Evolutionary conservation across 2,329 filamentous ascomycete genomes (phyloP).

Genomic region (Fusarium floridanum): DNA sequence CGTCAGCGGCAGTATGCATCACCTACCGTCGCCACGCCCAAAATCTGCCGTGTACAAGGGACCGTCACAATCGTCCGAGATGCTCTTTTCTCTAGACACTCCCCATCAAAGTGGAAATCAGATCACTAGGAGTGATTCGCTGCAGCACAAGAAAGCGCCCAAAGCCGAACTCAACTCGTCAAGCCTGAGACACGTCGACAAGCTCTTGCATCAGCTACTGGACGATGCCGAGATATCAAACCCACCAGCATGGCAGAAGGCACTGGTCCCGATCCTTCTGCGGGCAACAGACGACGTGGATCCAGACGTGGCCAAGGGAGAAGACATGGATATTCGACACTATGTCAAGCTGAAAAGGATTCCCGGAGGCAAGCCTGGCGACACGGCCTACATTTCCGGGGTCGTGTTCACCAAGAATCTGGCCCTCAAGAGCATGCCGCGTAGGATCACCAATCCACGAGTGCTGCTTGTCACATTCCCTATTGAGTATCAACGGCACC

Average conservation of each 20-base stretch:
- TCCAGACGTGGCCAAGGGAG: slow-evolving; percentile 88
- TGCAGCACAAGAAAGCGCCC: slow-evolving; percentile 79
- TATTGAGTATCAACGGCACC: slow-evolving; percentile 93
- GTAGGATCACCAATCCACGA: slow-evolving; percentile 84
- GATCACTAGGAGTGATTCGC: slow-evolving; percentile 83
- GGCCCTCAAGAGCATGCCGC: slow-evolving; percentile 94
- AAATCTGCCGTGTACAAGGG: slow-evolving; percentile 70
- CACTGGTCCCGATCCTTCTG: slow-evolving; percentile 88
- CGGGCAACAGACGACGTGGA: slow-evolving; percentile 95
- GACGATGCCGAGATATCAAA: slow-evolving; percentile 81
- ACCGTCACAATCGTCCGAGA: slow-evolving; percentile 65
- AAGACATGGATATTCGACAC: slow-evolving; percentile 97
- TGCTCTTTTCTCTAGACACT: slow-evolving; percentile 62
- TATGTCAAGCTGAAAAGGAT: slow-evolving; percentile 99
- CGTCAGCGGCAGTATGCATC: slow-evolving; percentile 76
- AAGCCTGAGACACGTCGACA: slow-evolving; percentile 89
- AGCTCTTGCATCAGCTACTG: slow-evolving; percentile 85
- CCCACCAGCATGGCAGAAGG: slow-evolving; percentile 85
- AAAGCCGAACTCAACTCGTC: slow-evolving; percentile 88
- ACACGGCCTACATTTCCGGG: slow-evolving; percentile 96
- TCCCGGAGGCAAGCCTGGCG: slow-evolving; percentile 86
- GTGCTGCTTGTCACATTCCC: slow-evolving; percentile 95
- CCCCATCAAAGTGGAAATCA: slow-evolving; percentile 59
- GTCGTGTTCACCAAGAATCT: slow-evolving; percentile 98
- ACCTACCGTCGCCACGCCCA: slow-evolving; percentile 79